Conservation (phyloP, 345 rosid genomes). For the Abelmoschus esculentus region DNA sequence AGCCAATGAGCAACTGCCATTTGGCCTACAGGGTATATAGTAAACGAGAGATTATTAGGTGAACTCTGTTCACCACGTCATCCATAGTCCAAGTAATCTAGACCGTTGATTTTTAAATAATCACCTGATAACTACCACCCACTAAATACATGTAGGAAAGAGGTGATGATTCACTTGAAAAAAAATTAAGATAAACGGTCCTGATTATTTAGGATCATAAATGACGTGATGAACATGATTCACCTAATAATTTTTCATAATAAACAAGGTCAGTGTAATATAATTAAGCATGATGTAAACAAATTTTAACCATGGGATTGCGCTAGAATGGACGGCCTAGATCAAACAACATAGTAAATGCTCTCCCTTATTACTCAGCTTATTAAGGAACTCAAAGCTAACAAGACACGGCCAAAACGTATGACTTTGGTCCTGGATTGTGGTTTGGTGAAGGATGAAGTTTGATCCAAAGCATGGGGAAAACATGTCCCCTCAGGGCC, state of each 20-base stretch:
- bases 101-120: too few species aligned
- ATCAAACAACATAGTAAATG: slow-evolving; percentile 11
- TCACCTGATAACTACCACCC: too few species aligned
- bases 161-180: too few species aligned
- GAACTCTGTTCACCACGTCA: too few species aligned
- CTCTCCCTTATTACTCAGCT: not conserved
- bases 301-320: slow-evolving; percentile 12
- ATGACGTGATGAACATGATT: too few species aligned
- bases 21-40: not conserved
- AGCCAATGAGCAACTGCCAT: not conserved
- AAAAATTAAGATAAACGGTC: too few species aligned
- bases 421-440: not conserved
- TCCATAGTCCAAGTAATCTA: too few species aligned
- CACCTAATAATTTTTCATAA: too few species aligned
- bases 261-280: not conserved
- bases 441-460: slow-evolving; percentile 13
- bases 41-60: too few species aligned
- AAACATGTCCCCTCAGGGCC: slow-evolving; percentile 16
- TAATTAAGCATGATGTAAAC: not conserved
- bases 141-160: too few species aligned
- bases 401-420: not conserved
- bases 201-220: too few species aligned
- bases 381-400: slow-evolving; percentile 17
- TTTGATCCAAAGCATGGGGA: slow-evolving; percentile 11
- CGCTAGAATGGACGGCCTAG: slow-evolving; percentile 15